phyloP scores from a whole-genome alignment of 805 yeast species.

The Pichia exigua region DNA sequence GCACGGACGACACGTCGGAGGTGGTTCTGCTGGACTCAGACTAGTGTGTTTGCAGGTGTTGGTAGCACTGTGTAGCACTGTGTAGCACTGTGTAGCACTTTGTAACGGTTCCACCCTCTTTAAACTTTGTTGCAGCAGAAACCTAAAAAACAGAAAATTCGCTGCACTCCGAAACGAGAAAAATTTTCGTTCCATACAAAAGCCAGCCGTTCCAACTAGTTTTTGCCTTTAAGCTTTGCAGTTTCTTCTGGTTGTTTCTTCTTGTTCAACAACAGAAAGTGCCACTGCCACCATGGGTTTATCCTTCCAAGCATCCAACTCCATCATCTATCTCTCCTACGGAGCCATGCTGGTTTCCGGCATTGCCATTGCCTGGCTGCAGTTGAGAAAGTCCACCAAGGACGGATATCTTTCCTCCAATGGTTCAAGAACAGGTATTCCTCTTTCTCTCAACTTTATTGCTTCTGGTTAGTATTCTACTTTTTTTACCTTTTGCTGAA shows the following conservation, averaged over 20 bases:
- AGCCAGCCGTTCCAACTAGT: neutral
- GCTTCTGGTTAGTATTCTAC: conserved; percentile 68
- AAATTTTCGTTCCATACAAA: neutral
- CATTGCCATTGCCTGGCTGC: conserved; percentile 50
- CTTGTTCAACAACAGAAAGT: neutral
- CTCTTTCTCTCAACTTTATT: conserved; percentile 78
- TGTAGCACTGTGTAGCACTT: too few relatives aligned
- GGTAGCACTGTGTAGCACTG: too few relatives aligned
- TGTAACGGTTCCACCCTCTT: too few relatives aligned
- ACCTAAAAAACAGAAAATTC: too few relatives aligned
- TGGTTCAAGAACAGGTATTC: conserved; percentile 72
- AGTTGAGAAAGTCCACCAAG: conserved; percentile 29
- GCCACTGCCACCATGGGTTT: conserved; percentile 14
- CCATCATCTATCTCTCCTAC: conserved; percentile 55
- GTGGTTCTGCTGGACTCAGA: conserved; percentile 7
- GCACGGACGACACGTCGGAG: conserved; percentile 1
- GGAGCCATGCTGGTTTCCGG: conserved; percentile 49
- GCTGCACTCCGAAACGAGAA: too few relatives aligned
- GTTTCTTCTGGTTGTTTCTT: neutral
- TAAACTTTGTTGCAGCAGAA: too few relatives aligned
- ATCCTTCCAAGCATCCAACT: conserved; percentile 47
- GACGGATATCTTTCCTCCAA: conserved; percentile 66
- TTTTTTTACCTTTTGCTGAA: neutral
- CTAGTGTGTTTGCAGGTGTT: too few relatives aligned
- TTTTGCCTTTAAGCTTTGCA: neutral